Base-by-base conservation (phyloP, 768 basidiomycete species). In the Boletus speciosus region DNA sequence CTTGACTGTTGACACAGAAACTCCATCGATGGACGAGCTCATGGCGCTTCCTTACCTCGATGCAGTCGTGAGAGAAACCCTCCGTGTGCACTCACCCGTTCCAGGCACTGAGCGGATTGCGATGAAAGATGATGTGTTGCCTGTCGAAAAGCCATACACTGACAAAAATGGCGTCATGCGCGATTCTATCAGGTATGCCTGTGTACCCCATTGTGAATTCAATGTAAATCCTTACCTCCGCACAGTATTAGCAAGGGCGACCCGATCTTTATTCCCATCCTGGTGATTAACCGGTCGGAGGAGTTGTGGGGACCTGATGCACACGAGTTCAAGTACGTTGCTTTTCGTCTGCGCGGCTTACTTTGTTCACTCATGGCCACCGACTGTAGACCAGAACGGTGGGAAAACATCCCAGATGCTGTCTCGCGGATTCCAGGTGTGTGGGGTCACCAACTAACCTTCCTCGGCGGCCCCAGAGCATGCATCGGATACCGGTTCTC, bases 401-500 rank as follows among this genome's bases (percentile, higher is more conserved):
- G 86, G 86, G 63, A 74, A 37, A 64, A 71, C 5, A 46, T 74
- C 14, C 83, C 84, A 0, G 75, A 78, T 11, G 72, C 70, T 0
- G 76, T 73, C 2, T 61, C 64, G 1, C 52, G 65, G 0, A 72
- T 87, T 29, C 86, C 86, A 14, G 82, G 85, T 1, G 76, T 87
- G 0, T 86, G 80, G 78, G 75, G 79, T 5, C 77, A 84, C 60
- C 65, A 81, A 49, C 62, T 86, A 35, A 76, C 80, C 0, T 89
- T 89, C 75, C 62, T 85, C 3, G 83, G 82, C 25, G 86, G 86
- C 2, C 80, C 82, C 16, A 75, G 78, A 31, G 77, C 84, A 7
- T 89, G 86, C 59, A 87, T 88, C 37, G 85, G 85, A 1, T 88
- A 82, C 63, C 78, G 81, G 10, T 86, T 88, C 62, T 75, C 86